A percentile compares a stretch with the other conserved stretches of the same genome.
Conservation (phyloP, 805 yeast genomes). For the Komagataella populi region DNA sequence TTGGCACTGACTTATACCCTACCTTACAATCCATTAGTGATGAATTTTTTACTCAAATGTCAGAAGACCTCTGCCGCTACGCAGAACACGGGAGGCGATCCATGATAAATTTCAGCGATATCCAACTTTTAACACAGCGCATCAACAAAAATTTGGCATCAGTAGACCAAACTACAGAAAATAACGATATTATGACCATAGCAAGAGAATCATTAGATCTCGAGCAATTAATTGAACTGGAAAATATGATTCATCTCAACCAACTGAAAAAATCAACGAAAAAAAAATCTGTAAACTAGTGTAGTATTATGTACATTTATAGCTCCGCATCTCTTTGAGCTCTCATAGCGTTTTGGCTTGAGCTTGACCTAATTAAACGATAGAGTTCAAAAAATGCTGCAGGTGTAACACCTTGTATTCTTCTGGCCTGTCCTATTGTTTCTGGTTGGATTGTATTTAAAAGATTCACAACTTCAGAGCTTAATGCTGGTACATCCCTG, state of each 20-base stretch:
- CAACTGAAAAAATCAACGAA: slow-evolving; percentile 6
- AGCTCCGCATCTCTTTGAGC: slow-evolving; percentile 2
- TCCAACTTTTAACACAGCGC: slow-evolving; percentile 18
- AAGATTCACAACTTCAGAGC: slow-evolving; percentile 58
- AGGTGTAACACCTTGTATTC: slow-evolving; percentile 92
- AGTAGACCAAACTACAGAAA: background rate
- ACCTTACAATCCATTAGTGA: slow-evolving; percentile 11
- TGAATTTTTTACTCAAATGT: slow-evolving; percentile 20
- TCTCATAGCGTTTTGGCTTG: background rate
- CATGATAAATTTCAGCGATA: slow-evolving; percentile 18
- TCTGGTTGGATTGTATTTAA: slow-evolving; percentile 70
- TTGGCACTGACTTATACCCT: background rate
- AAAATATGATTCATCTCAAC: slow-evolving; percentile 11
- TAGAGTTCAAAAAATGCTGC: slow-evolving; percentile 79
- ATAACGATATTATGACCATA: slow-evolving; percentile 3
- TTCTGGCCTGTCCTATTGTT: slow-evolving; percentile 89
- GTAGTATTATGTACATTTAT: slow-evolving; percentile 1
- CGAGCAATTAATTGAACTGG: slow-evolving; percentile 14
- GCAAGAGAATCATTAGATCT: slow-evolving; percentile 9
- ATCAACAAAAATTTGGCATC: slow-evolving; percentile 2
- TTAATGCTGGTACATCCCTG: slow-evolving; percentile 41
- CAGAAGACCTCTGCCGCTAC: slow-evolving; percentile 19
- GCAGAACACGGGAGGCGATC: slow-evolving; percentile 18
- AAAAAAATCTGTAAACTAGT: slow-evolving; percentile 2
- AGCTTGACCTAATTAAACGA: slow-evolving; percentile 24